A percentile compares a stretch with the other conserved stretches of the same genome.
phyloP scores from a whole-genome alignment of 2,329 filamentous ascomycete species.

The Phaeosphaeriaceae sp. region DNA sequence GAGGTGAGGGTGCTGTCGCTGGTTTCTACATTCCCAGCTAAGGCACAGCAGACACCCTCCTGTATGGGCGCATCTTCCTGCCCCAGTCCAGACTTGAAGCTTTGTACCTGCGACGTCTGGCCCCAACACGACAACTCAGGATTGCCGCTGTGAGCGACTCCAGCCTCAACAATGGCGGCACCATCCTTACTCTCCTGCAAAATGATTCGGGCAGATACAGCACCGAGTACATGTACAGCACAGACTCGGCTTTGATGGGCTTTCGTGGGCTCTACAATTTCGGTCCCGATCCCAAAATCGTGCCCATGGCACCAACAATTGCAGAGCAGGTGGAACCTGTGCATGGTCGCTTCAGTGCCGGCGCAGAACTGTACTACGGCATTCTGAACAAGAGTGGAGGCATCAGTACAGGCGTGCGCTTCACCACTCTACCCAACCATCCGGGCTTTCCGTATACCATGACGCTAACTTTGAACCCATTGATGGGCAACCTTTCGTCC shows the following conservation, averaged over 20 bases:
- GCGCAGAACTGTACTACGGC: conserved; percentile 94
- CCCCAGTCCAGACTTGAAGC: conserved; percentile 87
- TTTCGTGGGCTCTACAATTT: conserved; percentile 94
- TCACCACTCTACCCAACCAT: conserved; percentile 82
- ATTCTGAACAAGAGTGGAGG: conserved; percentile 93
- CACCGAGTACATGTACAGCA: conserved; percentile 88
- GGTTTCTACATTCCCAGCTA: conserved; percentile 19
- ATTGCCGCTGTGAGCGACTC: conserved; percentile 79
- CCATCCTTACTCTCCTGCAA: conserved; percentile 73
- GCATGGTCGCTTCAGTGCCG: conserved; percentile 85
- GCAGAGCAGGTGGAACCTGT: conserved; percentile 58
- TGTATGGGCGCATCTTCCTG: conserved; percentile 81
- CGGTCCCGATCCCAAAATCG: conserved; percentile 68
- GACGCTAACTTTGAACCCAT: conserved; percentile 88
- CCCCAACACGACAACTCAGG: conserved; percentile 78
- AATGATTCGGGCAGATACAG: conserved; percentile 89
- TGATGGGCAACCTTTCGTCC: conserved; percentile 91
- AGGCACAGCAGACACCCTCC: conserved; percentile 59
- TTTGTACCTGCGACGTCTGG: conserved; percentile 78
- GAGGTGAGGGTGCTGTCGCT: conserved; percentile 43
- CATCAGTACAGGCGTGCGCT: conserved; percentile 85
- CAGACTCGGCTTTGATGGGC: conserved; percentile 88
- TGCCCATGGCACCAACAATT: conserved; percentile 29
- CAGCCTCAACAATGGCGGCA: conserved; percentile 75
- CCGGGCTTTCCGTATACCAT: conserved; percentile 91